Evolutionary conservation across 129 eudicot genomes (phyloP), one percentile per base, ranked within the genome.

Genomic region (Mikania micrantha): DNA sequence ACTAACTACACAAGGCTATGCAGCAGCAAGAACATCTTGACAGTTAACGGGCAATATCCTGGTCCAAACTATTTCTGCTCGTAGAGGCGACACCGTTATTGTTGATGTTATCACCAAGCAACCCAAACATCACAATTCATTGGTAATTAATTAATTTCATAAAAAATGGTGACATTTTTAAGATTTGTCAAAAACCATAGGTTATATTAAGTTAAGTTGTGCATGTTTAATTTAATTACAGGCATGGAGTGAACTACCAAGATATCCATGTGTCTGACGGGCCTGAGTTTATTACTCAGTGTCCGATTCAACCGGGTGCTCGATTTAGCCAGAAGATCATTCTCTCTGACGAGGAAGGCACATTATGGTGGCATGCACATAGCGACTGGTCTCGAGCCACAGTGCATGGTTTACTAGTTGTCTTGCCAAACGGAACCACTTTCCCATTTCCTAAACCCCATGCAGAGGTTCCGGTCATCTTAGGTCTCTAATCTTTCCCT

Each of bases 221-320:
- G 2, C 7, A 3, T 39, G 15, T 19, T 7, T 7, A 38, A 20
- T 2, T 2, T n/a, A n/a, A 16, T 5, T 40, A 44, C 45, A 84
- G 90, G 90, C 90, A 84, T 72, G 90, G 90, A 63, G 90, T 84
- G 54, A 78, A 66, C 80, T 25, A 53, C 91, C 91, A 19, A 76
- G 87, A 28, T 63, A 79, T 74, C 91, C 91, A 57, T 85, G 90
- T n/a, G 90, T 76, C 83, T 3, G 91, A 85, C 35, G 91, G 91
- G 8, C 87, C 91, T 3, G 87, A 79, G 47, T 79, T 49, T 19
- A 32, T 85, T 41, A 85, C 85, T 0, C 91, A 85, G 13, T 85
- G 91, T 39, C 87, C 87, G 0, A 79, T 85, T 34, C 78, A 71
- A 19, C 83, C 87, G 0, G 91, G 91, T 8, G 20, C 48, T 19